Evolutionary conservation across 306 rosid genomes (phyloP).

Genomic region (Ziziphus jujuba): DNA sequence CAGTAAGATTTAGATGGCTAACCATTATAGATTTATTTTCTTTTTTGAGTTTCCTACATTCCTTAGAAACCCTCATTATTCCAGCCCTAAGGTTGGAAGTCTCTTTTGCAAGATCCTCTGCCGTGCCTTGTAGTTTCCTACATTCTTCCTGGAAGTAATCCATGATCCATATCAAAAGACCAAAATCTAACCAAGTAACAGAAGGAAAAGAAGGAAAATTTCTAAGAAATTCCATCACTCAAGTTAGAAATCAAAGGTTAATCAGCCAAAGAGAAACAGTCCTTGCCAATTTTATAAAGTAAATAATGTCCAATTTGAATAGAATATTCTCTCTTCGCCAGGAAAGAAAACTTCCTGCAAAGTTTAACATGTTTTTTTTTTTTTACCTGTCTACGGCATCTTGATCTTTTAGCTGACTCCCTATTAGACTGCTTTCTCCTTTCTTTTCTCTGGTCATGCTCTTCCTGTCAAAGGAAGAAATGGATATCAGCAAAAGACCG

Average conservation of each 20-base stretch:
- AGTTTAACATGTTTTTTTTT: not conserved
- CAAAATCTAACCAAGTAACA: slow-evolving; percentile 8
- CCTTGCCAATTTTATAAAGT: not conserved
- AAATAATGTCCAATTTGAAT: not conserved
- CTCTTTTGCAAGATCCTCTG: slow-evolving; percentile 13
- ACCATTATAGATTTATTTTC: slow-evolving; percentile 41
- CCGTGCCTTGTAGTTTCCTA: slow-evolving; percentile 10
- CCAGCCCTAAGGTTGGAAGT: slow-evolving; percentile 13
- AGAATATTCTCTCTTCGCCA: not conserved
- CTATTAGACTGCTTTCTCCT: slow-evolving; percentile 57
- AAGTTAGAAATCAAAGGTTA: not conserved
- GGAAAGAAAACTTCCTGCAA: not conserved
- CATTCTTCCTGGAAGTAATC: slow-evolving; percentile 36
- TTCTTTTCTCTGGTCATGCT: slow-evolving; percentile 42
- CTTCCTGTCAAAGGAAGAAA: slow-evolving; percentile 45
- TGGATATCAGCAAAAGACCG: not conserved
- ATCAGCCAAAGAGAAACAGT: not conserved
- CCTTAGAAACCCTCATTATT: slow-evolving; percentile 26
- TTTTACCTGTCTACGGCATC: slow-evolving; percentile 50
- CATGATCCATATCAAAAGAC: not conserved
- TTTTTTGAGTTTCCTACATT: slow-evolving; percentile 22
- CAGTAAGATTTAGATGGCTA: slow-evolving; percentile 24
- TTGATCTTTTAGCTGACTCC: slow-evolving; percentile 66
- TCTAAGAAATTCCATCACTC: slow-evolving; percentile 1
- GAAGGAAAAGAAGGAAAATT: not conserved